Base-by-base conservation (phyloP, 257 asterid genomes). In the Voacanga thouarsii region DNA sequence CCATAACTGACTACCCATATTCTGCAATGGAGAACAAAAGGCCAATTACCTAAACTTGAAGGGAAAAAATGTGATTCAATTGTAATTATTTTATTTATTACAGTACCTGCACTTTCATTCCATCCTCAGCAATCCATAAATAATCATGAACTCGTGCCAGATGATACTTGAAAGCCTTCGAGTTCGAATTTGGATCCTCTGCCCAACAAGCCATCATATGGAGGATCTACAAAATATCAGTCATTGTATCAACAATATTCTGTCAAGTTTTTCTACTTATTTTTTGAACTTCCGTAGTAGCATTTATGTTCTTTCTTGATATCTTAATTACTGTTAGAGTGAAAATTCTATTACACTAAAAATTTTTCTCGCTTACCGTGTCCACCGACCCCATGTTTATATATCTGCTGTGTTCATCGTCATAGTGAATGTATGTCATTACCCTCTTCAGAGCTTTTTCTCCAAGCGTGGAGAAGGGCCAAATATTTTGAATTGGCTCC, bases 41-140 rank as follows among this genome's bases (percentile, higher is more conserved):
- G 37, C 2, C 37, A 33, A 33, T 33, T 33, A 33, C 37, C 37
- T 33, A 33, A 33, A 33, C 37, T 33, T 33, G 37, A 33, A 1
- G 37, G 37, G 37, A 33, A 33, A 33, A 33, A 33, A 33, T 1
- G 37, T 33, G 37, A 33, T 33, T 33, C 37, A 33, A 33, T 33
- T 45, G 50, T 45, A 45, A 14, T 50, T 50, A n/a, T 10, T 50
- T 50, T 10, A 15, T 50, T 50, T 0, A 50, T 9, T 50, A 50
- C 56, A 50, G 11, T 45, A 75, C 89, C 92, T 44, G 71, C 59
- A 70, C 18, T 45, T 70, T 70, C 75, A 70, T 70, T 15, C 75
- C 75, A 45, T 70, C 75, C 56, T 70, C 75, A 5, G 75, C 75
- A 45, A 70, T 12, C 74, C 74, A 45, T 47, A 45, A 45, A 39